Conservation (phyloP, 495 filamentous ascomycete species). For the Aspergillus bridgeri region DNA sequence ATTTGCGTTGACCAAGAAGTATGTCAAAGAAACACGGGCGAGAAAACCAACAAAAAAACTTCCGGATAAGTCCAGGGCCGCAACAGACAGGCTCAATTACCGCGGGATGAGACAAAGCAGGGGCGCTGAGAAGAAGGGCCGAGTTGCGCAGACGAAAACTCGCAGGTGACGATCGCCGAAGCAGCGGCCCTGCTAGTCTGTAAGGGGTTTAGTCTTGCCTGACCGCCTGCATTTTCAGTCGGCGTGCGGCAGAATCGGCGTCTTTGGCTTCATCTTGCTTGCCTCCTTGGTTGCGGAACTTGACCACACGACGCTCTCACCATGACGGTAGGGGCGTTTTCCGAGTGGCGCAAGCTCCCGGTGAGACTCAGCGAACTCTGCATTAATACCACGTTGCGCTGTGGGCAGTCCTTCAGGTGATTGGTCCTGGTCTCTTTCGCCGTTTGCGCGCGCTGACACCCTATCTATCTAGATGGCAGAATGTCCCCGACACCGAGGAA, state of each 20-base stretch:
- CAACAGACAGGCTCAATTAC: neutral
- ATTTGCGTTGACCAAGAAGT: neutral
- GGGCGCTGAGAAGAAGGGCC: neutral
- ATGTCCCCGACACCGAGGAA: conserved; percentile 65
- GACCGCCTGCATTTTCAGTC: conserved; percentile 27
- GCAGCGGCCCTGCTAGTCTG: conserved; percentile 11
- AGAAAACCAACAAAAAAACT: neutral
- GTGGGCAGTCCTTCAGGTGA: conserved; percentile 84
- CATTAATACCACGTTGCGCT: conserved; percentile 85
- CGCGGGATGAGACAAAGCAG: neutral
- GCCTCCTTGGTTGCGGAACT: neutral
- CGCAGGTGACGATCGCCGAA: conserved; percentile 22
- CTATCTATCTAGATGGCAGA: conserved; percentile 65
- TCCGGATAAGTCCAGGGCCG: neutral
- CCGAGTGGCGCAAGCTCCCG: conserved; percentile 79
- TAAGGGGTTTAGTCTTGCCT: conserved; percentile 13
- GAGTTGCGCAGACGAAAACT: conserved; percentile 25
- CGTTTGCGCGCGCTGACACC: neutral
- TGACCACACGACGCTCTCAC: conserved; percentile 1
- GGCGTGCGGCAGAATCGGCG: conserved; percentile 23
- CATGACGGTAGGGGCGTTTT: conserved; percentile 34
- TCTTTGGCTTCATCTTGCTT: neutral
- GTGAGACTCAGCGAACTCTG: conserved; percentile 78
- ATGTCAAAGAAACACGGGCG: neutral
- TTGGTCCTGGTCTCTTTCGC: neutral